These are phyloP conservation scores for Cladosporium cucumerinum DNA, from an alignment of 2,329 filamentous ascomycete genomes.

Conservation along the genomic window DNA sequence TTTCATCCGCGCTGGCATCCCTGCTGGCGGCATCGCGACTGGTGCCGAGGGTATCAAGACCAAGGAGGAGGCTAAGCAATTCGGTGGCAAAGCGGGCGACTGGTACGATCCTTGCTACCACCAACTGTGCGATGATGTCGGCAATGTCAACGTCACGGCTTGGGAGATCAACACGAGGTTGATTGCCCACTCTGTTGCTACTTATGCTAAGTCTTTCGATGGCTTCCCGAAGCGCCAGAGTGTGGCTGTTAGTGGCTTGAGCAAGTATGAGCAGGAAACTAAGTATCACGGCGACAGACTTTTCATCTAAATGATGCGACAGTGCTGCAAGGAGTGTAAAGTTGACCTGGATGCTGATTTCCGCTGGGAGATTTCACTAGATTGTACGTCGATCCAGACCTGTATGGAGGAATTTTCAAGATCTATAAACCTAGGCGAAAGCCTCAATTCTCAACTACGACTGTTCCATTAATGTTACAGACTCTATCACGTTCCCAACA, in stretches of 20 bases:
- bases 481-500: neutral
- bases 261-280: conserved; percentile 17
- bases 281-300: conserved; percentile 24
- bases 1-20: conserved; percentile 38
- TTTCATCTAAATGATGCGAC: conserved; percentile 17
- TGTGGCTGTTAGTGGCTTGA: conserved; percentile 1
- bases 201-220: conserved; percentile 35
- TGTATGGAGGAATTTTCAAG: neutral
- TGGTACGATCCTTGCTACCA: conserved; percentile 41
- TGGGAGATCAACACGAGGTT: conserved; percentile 39
- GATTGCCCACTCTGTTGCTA: conserved; percentile 36
- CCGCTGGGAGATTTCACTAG: neutral
- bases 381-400: neutral
- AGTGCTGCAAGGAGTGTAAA: neutral
- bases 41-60: conserved; percentile 40
- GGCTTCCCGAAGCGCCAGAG: conserved; percentile 31
- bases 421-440: neutral
- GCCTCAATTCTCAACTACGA: neutral
- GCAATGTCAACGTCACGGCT: conserved; percentile 35
- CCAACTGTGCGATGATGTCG: conserved; percentile 33
- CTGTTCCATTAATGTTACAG: neutral
- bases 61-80: conserved; percentile 32
- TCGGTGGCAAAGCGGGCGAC: conserved; percentile 35
- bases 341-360: neutral
- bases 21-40: conserved; percentile 37